Evolutionary conservation across 306 rosid genomes (phyloP).

Genomic region (Castanea mollissima): DNA sequence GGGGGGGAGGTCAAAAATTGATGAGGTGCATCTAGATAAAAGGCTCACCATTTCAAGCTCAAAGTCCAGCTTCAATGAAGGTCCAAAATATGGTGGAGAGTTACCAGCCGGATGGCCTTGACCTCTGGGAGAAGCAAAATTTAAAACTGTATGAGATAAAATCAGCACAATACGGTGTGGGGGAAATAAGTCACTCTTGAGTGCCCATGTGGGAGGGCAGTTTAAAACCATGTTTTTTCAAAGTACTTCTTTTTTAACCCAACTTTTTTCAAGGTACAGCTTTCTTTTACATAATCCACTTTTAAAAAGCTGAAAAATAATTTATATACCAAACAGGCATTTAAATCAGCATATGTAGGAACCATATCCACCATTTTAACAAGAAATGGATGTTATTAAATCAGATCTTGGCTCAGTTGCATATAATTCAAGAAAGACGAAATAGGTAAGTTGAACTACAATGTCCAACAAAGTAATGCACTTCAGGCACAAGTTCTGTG

Average conservation of each 20-base stretch:
- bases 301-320: too few species aligned
- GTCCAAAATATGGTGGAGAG: constrained; percentile 77
- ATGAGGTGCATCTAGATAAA: constrained; percentile 1
- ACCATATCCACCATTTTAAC: background rate
- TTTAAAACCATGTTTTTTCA: too few species aligned
- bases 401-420: background rate
- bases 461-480: background rate
- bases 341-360: background rate
- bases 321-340: too few species aligned
- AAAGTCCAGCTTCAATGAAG: constrained; percentile 74
- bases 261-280: too few species aligned
- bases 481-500: background rate
- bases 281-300: too few species aligned
- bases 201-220: background rate
- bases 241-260: too few species aligned
- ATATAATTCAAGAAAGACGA: background rate
- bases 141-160: constrained; percentile 17
- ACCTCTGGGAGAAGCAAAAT: constrained; percentile 58
- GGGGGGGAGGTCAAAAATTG: background rate
- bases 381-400: background rate
- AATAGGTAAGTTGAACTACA: background rate
- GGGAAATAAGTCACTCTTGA: background rate
- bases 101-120: constrained; percentile 69
- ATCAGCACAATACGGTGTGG: background rate
- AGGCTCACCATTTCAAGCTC: constrained; percentile 91